Evolutionary conservation across 1,139 yeast genomes (phyloP).

Genomic region (Entelexis paramagnoliae): DNA sequence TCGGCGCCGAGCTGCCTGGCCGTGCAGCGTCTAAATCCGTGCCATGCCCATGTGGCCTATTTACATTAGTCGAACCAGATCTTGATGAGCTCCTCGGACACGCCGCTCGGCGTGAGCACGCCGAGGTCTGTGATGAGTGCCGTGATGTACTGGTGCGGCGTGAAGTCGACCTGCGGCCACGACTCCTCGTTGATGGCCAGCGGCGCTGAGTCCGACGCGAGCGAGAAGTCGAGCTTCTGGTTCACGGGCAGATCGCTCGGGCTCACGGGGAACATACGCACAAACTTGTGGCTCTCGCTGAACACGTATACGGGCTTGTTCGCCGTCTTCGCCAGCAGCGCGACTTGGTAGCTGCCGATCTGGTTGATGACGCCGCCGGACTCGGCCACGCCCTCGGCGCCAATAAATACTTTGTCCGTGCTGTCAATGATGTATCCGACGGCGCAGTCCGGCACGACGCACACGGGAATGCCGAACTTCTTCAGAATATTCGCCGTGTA

Average conservation of each 20-base stretch:
- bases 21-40: no score
- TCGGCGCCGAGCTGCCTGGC: no score
- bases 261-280: slow-evolving; percentile 86
- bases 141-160: slow-evolving; percentile 91
- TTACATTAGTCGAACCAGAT: slow-evolving; percentile 76
- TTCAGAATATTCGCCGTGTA: slow-evolving; percentile 62
- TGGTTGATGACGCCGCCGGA: slow-evolving; percentile 96
- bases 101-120: slow-evolving; percentile 93
- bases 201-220: slow-evolving; percentile 21
- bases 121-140: slow-evolving; percentile 95
- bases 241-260: slow-evolving; percentile 82
- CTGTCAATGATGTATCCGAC: slow-evolving; percentile 88
- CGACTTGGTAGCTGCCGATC: slow-evolving; percentile 90
- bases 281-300: slow-evolving; percentile 90
- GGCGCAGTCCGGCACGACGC: slow-evolving; percentile 82
- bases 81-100: slow-evolving; percentile 91
- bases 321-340: slow-evolving; percentile 81
- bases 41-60: no score
- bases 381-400: slow-evolving; percentile 99
- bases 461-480: slow-evolving; percentile 78
- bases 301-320: slow-evolving; percentile 91
- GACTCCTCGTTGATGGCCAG: slow-evolving; percentile 20
- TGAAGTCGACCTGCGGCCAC: slow-evolving; percentile 66
- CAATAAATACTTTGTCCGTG: slow-evolving; percentile 87
- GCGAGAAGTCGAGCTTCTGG: slow-evolving; percentile 31